Percentiles rank a stretch among this genome's conserved stretches.
These are phyloP conservation scores for Nevesoporus exiguus DNA, from an alignment of 768 basidiomycete genomes.

Conservation along the genomic window DNA sequence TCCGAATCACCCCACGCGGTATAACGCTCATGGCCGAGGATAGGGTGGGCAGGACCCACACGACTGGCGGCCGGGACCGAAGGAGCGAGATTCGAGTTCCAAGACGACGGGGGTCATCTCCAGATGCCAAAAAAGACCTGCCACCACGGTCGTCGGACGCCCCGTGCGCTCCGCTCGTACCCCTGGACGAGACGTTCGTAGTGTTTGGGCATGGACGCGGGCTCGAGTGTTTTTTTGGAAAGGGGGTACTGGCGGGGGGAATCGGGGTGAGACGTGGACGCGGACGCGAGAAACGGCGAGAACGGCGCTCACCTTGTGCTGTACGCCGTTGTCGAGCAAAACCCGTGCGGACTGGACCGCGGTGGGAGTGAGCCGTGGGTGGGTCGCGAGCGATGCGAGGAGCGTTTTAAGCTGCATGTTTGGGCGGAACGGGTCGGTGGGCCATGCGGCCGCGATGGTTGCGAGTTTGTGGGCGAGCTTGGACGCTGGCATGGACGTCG, in stretches of 20 bases:
- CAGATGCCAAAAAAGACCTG: constrained; percentile 78
- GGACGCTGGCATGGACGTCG: constrained; percentile 23
- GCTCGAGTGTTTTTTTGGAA: constrained; percentile 59
- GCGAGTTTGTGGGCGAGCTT: constrained; percentile 49
- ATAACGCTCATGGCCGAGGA: no score
- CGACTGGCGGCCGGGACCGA: no score
- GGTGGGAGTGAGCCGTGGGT: constrained; percentile 61
- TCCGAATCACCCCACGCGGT: constrained; percentile 2
- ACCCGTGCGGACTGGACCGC: constrained; percentile 59
- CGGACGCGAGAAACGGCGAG: not conserved
- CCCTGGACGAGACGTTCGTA: constrained; percentile 73
- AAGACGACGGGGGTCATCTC: constrained; percentile 29
- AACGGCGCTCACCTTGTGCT: constrained; percentile 51
- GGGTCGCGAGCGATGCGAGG: constrained; percentile 58
- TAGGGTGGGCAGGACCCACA: no score
- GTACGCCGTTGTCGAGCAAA: constrained; percentile 51
- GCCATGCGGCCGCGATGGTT: constrained; percentile 60
- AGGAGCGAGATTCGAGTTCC: not conserved
- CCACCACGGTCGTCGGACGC: constrained; percentile 82
- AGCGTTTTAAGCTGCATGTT: constrained; percentile 70
- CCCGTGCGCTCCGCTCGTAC: constrained; percentile 69
- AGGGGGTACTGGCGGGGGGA: constrained; percentile 61
- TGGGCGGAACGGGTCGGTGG: constrained; percentile 70
- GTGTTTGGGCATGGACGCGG: constrained; percentile 68
- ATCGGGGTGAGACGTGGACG: constrained; percentile 4